Percentiles rank a stretch among this genome's conserved stretches.
These are phyloP conservation scores for Chimonanthus salicifolius DNA, from an alignment of 164 flowering plant species.

Conservation along the genomic window DNA sequence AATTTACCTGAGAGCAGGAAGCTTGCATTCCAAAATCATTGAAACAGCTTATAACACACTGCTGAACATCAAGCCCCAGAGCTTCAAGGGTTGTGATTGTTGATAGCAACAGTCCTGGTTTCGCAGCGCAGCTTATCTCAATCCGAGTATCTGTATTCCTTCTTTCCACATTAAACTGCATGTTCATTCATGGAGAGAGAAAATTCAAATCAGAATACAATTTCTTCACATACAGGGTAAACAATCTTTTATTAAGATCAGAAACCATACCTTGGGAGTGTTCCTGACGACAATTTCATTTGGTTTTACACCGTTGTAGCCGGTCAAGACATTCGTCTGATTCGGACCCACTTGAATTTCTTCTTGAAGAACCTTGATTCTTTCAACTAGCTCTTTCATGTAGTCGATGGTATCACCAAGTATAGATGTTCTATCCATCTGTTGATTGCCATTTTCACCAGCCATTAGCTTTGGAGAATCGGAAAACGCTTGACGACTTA, in stretches of 20 bases:
- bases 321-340: conserved; percentile 29
- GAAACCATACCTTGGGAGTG: conserved; percentile 60
- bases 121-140: conserved; percentile 65
- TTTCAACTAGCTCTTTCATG: conserved; percentile 79
- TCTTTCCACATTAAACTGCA: conserved; percentile 79
- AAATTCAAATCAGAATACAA: not conserved
- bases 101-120: conserved; percentile 69
- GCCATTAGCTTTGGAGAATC: not conserved
- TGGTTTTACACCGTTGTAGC: conserved; percentile 49
- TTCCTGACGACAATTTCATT: conserved; percentile 56
- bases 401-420: conserved; percentile 91
- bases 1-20: conserved; percentile 79
- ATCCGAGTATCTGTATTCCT: conserved; percentile 50
- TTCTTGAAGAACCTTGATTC: conserved; percentile 57
- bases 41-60: conserved; percentile 89
- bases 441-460: conserved; percentile 1
- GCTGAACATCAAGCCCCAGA: conserved; percentile 80
- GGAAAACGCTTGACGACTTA: not conserved
- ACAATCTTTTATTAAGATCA: not conserved
- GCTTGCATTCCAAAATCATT: conserved; percentile 85
- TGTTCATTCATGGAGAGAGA: not conserved
- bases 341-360: conserved; percentile 36
- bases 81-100: conserved; percentile 67
- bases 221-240: not conserved
- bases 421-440: conserved; percentile 97